Evolutionary conservation across 108 stramenopile species (phyloP).

Genomic region (Skeletonema menzelii): DNA sequence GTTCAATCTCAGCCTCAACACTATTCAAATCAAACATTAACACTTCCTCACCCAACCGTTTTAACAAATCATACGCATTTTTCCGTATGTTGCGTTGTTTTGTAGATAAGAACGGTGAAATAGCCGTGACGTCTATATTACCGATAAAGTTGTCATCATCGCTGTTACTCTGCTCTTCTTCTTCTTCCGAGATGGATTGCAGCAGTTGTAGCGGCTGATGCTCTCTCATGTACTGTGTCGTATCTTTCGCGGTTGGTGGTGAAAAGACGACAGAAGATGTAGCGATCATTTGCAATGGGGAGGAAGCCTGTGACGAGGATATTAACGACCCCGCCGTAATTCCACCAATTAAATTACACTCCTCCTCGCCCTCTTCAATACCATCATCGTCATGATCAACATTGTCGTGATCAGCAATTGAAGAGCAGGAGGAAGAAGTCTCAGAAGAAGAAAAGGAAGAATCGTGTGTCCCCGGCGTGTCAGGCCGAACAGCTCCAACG

Average conservation of each 20-base stretch:
- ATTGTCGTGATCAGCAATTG: neutral
- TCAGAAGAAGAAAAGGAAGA: neutral
- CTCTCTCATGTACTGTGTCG: no score
- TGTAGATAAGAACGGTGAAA: neutral
- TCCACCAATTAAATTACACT: no score
- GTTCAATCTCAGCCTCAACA: neutral
- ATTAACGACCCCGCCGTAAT: no score
- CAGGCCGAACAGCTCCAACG: neutral
- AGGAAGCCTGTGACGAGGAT: no score
- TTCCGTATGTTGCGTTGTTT: neutral
- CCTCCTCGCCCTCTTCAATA: neutral
- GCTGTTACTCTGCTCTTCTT: no score
- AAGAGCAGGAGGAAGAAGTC: neutral
- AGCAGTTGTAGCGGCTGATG: no score
- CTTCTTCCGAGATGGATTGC: no score
- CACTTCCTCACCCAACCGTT: neutral
- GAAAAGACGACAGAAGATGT: no score
- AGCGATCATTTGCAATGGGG: no score
- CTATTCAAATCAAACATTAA: neutral
- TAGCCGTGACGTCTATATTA: neutral
- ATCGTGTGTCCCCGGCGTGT: neutral
- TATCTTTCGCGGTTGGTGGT: no score
- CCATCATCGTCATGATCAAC: no score
- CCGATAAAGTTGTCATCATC: neutral
- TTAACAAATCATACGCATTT: neutral